phyloP scores from a whole-genome alignment of 768 basidiomycete genomes.

The Termitomyces sp. region DNA sequence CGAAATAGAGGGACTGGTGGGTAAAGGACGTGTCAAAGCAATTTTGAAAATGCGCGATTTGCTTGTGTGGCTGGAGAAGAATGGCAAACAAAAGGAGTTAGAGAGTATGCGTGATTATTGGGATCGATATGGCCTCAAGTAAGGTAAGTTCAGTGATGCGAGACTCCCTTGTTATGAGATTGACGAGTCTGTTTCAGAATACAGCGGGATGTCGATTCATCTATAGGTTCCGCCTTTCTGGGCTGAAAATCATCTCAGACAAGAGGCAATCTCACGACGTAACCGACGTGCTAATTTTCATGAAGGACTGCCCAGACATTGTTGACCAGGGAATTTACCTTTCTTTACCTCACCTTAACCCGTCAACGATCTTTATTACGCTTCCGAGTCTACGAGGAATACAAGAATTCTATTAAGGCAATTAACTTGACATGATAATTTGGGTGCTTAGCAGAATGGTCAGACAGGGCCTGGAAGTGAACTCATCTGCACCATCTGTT shows the following conservation, averaged over 20 bases:
- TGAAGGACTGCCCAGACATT: not conserved
- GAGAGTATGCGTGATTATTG: constrained; percentile 73
- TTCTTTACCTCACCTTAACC: not conserved
- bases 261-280: not conserved
- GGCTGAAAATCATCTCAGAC: not conserved
- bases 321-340: not conserved
- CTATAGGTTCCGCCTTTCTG: not conserved
- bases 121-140: constrained; percentile 63
- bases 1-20: constrained; percentile 73
- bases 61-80: constrained; percentile 74
- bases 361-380: not conserved
- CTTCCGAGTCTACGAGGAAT: not conserved
- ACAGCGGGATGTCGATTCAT: not conserved
- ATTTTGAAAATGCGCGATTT: constrained; percentile 85
- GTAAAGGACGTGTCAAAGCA: constrained; percentile 64
- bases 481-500: not conserved
- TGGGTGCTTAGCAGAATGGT: not conserved
- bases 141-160: not conserved
- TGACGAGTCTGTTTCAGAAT: not conserved
- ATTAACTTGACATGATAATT: not conserved
- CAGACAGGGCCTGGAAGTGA: not conserved
- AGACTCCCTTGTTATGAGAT: not conserved
- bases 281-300: not conserved
- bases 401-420: not conserved
- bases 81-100: constrained; percentile 58